Base-by-base conservation (phyloP, 2,329 filamentous ascomycete genomes). In the Tolypocladium sp. region DNA sequence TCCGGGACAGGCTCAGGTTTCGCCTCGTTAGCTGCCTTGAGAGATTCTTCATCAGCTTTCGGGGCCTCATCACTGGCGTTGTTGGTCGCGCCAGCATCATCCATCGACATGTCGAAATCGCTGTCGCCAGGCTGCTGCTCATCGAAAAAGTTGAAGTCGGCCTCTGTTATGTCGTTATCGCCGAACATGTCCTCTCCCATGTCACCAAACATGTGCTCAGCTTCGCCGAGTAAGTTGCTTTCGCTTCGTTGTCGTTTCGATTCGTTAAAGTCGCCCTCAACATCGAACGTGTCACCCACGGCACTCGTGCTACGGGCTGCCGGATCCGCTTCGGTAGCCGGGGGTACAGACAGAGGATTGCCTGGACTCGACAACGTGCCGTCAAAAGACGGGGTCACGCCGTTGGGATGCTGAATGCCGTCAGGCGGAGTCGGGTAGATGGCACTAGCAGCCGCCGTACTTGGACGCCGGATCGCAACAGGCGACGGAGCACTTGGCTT, bases 61-160 rank as follows among this genome's bases (percentile, higher is more conserved):
- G 57, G 22, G 57, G 65, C 57, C 44, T 51, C 25, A 51, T 63
- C 37, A 61, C 60, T 44, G 62, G 59, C 49, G 58, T 61, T 55
- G 27, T 64, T 55, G 57, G 59, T 49, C 46, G 58, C 15, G 55
- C 62, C 59, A 15, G 67, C 38, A 57, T 68, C 68, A 17, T 58
- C 62, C 64, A 73, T 69, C 1, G 69, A 57, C 25, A 70, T 65
- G 27, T 75, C 73, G 46, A 79, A 60, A 49, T 75, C 75, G 30
- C 73, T 70, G 13, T 71, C 73, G 2, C 70, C 76, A 3, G 81
- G 77, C 33, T 81, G 77, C 33, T 81, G 74, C 61, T 88, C 86
- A 66, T 93, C 89, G 65, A 93, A 93, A 71, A 92, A 93, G 69
- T 83, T 90, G 69, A 93, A 93, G 68, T 94, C 90, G 7, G 85